A percentile compares a stretch with the other conserved stretches of the same genome.
Conservation (phyloP, 1,284 basidiomycete genomes). For the Leccinum pallidistipes region DNA sequence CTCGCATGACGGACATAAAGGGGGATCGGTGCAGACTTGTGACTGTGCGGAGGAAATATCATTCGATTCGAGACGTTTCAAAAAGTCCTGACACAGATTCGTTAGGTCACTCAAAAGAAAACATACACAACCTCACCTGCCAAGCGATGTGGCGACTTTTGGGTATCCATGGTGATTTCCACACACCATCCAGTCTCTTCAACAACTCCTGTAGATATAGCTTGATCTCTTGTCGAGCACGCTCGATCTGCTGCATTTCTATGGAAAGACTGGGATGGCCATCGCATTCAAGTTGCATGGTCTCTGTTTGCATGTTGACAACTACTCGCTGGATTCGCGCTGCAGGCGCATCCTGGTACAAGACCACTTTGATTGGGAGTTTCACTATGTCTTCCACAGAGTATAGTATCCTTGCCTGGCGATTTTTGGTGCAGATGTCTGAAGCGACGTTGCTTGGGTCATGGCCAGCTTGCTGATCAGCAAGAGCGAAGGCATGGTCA, state of each 20-base stretch:
- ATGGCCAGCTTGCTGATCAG: too few relatives aligned
- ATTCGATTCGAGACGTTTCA: not conserved
- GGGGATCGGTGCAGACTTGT: not conserved
- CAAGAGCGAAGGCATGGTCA: too few relatives aligned
- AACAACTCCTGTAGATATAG: fast-evolving
- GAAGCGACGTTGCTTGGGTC: not conserved
- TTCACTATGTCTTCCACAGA: not conserved
- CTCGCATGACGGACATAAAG: conserved; percentile 19
- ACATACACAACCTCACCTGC: not conserved
- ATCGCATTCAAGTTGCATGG: not conserved
- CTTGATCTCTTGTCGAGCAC: not conserved
- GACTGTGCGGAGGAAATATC: not conserved
- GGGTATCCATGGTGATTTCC: not conserved
- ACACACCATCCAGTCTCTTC: not conserved
- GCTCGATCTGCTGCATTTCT: not conserved
- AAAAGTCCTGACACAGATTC: not conserved
- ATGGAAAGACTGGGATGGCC: not conserved
- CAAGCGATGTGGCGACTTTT: not conserved
- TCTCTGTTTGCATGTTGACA: not conserved
- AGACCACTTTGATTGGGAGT: not conserved
- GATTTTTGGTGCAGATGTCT: not conserved
- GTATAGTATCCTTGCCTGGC: not conserved
- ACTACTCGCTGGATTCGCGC: not conserved
- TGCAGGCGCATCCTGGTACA: not conserved
- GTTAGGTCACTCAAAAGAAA: not conserved